Base-by-base conservation (phyloP, 805 yeast species). In the Torulaspora quercuum region DNA sequence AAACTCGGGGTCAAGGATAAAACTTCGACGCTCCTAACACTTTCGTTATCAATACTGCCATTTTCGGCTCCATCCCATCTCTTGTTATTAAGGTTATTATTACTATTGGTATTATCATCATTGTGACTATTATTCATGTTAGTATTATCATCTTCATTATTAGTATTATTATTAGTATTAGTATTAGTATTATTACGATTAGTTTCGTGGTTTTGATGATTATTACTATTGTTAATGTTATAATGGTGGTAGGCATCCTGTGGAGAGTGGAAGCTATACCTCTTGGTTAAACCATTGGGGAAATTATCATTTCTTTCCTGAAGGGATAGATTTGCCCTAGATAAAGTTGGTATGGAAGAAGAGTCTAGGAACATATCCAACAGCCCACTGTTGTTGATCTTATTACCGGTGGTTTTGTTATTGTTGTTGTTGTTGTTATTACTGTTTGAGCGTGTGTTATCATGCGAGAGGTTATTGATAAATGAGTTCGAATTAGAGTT, bases 1-100 rank as follows among this genome's bases (percentile, higher is more conserved):
- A 65, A 65, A 29, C 67, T 59, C 5, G 72, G 70, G 4, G 68
- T 65, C 28, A 67, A 36, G 0, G 70, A 63, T 9, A 65, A 37
- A 4, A 64, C 70, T 41, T 65, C 72, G 4, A 65, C 68, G 35
- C 62, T 56, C 24, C 47, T 48, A 3, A 50, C 39, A 37, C 49
- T 50, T 23, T 48, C 52, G 21, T 45, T 46, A 25, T 50, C 47
- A 24, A 21, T 21, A 14, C 37, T 35, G 16, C n/a, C 37, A 28
- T 33, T 29, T 9, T 40, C 48, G 3, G 40, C 16, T 12, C 26
- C 32, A 12, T 45, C 45, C 18, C 34, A 23, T 17, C 26, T 26
- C 7, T 23, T 29, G 22, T 26, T 20, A 28, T 11, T 37, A 12
- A n/a, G 7, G 21, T 35, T 39, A 7, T 11, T 20, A 20, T 32